Evolutionary conservation across 768 basidiomycete species (phyloP), one percentile per base, ranked within the genome.

Genomic region (Galerina sulciceps): DNA sequence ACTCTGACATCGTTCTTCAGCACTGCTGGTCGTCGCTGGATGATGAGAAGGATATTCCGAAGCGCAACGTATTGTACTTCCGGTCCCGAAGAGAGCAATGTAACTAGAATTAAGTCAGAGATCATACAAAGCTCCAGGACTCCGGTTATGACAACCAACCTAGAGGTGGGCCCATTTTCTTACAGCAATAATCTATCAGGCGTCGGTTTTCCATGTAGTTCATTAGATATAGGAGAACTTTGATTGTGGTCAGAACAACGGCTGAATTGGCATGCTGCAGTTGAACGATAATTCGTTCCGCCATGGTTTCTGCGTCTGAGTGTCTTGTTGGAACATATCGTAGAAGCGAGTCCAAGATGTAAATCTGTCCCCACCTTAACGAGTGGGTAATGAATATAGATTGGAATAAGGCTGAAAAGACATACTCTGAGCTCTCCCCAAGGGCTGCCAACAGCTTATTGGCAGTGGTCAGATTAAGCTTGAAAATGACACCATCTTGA

Each of bases 21-120:
- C 34, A 99, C 93, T 11, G 87, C 75, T 3, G 97, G 95, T 31
- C 97, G 84, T 47, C 96, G 86, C 76, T 99, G 97, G 61, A 99
- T 96, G 71, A 99, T 97, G 47, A 99, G 84, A 48, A 98, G 82
- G 69, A 99, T 99, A 69, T 99, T 99, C 52, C 97, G 88, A 31
- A 99, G 78, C 2, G 94, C 93, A 54, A 99, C 96, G 70, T 99
- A 99, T 82, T 99, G 97, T 2, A 99, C 96, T 75, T 99, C 97
- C 18, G 95, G 93, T 35, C 97, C 96, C 11, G 97, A 99, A 6
- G 97, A 98, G 37, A 99, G 80, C 11, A 99, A 76, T 0, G 97
- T 94, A 20, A 99, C 97, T 98, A 70, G 0, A 47, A 18, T 31
- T 14, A 17, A 6, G 23, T 38, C 18, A 44, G 64, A 11, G 45